Base-by-base conservation (phyloP, 768 basidiomycete species). In the Serendipita vermifera region DNA sequence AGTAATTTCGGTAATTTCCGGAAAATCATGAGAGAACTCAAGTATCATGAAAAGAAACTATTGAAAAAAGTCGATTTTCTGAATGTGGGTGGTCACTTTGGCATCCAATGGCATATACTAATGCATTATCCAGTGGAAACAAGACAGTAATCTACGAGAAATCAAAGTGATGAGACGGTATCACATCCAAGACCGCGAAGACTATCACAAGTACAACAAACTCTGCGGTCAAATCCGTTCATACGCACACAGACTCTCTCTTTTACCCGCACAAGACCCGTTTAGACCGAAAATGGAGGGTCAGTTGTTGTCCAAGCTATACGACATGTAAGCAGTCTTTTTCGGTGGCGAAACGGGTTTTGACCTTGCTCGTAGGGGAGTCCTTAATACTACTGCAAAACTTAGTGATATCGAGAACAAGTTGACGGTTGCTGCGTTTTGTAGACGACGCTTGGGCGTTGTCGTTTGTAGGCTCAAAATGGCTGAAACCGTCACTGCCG, bases 131-230 rank as follows among this genome's bases (percentile, higher is more conserved):
- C 68, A 94, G 89, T 98, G 94, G 94, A 98, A 91, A 71, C 85
- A 91, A 71, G 93, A 98, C 80, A 82, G 85, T 13, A 84, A 82
- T 66, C 71, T 83, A 14, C 81, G 93, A 38, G 96, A 98, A 75
- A 80, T 88, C 70, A 89, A 85, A 68, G 85, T 98, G 55, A 86
- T 98, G 81, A 81, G 94, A 17, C 73, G 92, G 57, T 99, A 97
- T 69, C 96, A 98, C 70, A 78, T 99, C 60, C 93, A 97, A 65
- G 77, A 92, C 70, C 72, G 93, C 63, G 91, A 94, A 59, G 91
- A 94, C 71, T 93, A 93, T 67, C 84, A 89, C 78, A 91, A 88
- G 85, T 99, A 98, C 75, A 99, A 99, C 76, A 93, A 88, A 68
- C 76, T 99, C 17, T 90, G 85, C 64, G 96, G 96, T 35, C 79